Base-by-base conservation (phyloP, 1,139 yeast genomes). In the Hyphopichia buzzinii region DNA sequence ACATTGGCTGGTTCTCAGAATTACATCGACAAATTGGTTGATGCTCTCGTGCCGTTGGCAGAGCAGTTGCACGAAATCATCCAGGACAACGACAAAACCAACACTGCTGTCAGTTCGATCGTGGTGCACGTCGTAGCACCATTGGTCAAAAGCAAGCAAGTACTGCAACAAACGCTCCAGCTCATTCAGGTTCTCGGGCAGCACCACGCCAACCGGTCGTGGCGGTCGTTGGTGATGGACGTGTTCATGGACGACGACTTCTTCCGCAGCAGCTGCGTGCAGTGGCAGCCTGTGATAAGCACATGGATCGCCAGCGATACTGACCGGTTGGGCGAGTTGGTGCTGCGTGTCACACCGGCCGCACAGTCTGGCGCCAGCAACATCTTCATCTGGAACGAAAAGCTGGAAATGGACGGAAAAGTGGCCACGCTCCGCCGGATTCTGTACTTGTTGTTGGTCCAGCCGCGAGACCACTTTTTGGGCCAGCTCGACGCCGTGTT, bases 311-410 rank as follows among this genome's bases (percentile, higher is more conserved):
- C 59, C 2, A 61, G 59, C 25, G 90, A 84, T 39, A 74, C 74
- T 33, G 90, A 81, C 7, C 77, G 75, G 36, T 54, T 84, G 34
- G 53, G 56, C 3, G 95, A 86, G 19, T 63, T 79, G 35, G 53
- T 82, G 25, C 38, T 64, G 14, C 64, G 74, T 40, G 52, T 83
- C n/a, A 58, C 79, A 1, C 69, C 79, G 7, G 62, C 68, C 34
- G 70, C 73, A 21, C 56, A 59, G 33, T 61, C 80, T 1, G 64
- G 81, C 4, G 66, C 82, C 0, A 69, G 81, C 11, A 77, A 78
- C 8, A 65, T 84, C 19, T 85, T 86, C 57, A 79, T 76, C 29
- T 85, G 95, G 90, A 80, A 81, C 44, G 95, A 87, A 43, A 55
- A 52, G 42, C 78, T 84, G 13, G 92, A 84, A 45, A 64, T 79